Percentiles rank a stretch among this genome's conserved stretches.
Evolutionary conservation across 371 early-diverging fungal genomes (phyloP).

Genomic region (Lichtheimia corymbifera): DNA sequence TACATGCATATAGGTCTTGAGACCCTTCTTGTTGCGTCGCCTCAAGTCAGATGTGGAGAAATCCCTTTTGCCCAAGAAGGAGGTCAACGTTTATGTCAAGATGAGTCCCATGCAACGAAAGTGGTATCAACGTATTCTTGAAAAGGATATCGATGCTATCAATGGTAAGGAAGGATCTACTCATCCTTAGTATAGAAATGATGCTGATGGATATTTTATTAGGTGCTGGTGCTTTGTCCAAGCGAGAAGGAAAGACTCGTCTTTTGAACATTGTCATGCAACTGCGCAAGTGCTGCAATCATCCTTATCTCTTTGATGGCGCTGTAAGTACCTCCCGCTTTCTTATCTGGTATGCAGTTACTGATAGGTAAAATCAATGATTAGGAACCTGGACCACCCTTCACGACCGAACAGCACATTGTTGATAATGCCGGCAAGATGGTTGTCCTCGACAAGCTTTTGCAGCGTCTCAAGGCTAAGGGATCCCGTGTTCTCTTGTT

Average conservation of each 20-base stretch:
- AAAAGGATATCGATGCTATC: conserved; percentile 96
- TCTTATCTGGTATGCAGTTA: background rate
- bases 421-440: conserved; percentile 95
- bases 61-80: conserved; percentile 95
- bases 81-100: conserved; percentile 94
- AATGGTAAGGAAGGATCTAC: conserved; percentile 63
- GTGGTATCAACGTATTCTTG: conserved; percentile 97
- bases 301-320: conserved; percentile 99
- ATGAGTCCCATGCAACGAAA: conserved; percentile 95
- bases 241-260: conserved; percentile 81
- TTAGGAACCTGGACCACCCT: conserved; percentile 83
- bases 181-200: background rate
- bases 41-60: conserved; percentile 99
- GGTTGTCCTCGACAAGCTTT: conserved; percentile 91
- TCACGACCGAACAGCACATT: conserved; percentile 96
- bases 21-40: conserved; percentile 96
- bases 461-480: conserved; percentile 80
- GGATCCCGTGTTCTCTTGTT: conserved; percentile 98
- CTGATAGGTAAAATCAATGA: conserved; percentile 2
- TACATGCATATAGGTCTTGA: conserved; percentile 57
- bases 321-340: conserved; percentile 60
- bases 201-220: background rate
- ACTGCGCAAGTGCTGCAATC: conserved; percentile 99
- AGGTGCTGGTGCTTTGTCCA: conserved; percentile 51
- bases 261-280: conserved; percentile 99